Evolutionary conservation across 1,284 basidiomycete species (phyloP), one percentile per base, ranked within the genome.

Genomic region (Boletus sp.): DNA sequence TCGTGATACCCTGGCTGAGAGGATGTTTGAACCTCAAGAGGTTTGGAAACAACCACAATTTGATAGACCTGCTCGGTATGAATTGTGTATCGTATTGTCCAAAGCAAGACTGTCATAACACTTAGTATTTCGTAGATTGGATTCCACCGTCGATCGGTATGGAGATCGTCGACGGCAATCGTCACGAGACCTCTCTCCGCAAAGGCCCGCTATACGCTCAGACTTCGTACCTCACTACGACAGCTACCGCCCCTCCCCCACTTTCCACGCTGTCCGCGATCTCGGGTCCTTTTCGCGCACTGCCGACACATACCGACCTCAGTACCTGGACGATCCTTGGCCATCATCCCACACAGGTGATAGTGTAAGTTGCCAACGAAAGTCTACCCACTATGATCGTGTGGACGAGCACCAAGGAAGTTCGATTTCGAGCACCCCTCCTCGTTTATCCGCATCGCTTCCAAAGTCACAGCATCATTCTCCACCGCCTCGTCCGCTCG

Each of bases 21-120:
- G 85, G 60, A 81, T 84, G 77, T 84, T 89, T 66, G 88, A 89
- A 70, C 85, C 88, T 24, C 87, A 86, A 37, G 83, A 84, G 29
- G 73, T 76, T 50, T 90, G 89, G 89, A 88, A 85, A 67, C 82
- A 87, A 62, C 73, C 73, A 13, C 83, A 84, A 65, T 69, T 62
- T 45, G 70, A 75, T 50, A 69, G 71, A 59, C 57, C 71, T 50
- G 29, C 42, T 56, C 73, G 73, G 63, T 66, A 70, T 46, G 71
- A 66, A 56, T 56, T 42, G 59, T 66, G 62, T 53, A 51, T 62
- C 58, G 36, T 52, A 55, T 61, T 20, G 36, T 60, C 50, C 39
- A 56, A 70, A 68, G 68, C 69, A 68, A 66, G 65, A 55, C 41
- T 44, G 22, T 27, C 44, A 48, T 70, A 60, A 69, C 52, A 59